Base-by-base conservation (phyloP, 2,329 filamentous ascomycete species). In the Lanzia echinophila region DNA sequence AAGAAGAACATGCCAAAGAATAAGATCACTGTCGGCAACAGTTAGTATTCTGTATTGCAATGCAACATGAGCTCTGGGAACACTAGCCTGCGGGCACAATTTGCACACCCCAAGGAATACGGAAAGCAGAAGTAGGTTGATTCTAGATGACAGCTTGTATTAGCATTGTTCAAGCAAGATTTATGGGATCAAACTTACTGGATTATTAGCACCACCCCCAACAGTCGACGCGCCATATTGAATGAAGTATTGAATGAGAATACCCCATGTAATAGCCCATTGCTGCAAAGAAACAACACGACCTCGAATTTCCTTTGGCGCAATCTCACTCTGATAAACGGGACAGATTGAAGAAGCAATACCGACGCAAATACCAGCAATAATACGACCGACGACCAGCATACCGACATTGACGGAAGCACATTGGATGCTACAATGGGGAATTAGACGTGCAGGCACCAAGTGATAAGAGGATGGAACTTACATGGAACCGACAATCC, bases 361-460 rank as follows among this genome's bases (percentile, higher is more conserved):
- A 56, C 87, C 88, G 53, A 90, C 84, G 54, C 83, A 83, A 60
- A 90, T 64, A 41, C 87, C 87, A 58, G 86, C 84, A 67, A 90
- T 80, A 58, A 86, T 72, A 58, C 88, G 82, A 3, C 87, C 87
- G 2, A 79, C 79, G 56, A 87, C 81, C 17, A 91, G 76, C 84
- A 90, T 88, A 28, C 73, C 76, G 53, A 86, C 81, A 66, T 83
- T 78, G 58, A 84, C 77, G 3, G 81, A 72, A n/a, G 81, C 77
- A 50, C 75, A 79, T 55, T 79, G 74, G 57, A 86, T 78, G 54
- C 81, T 79, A 55, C 24, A 70, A 77, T 12, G 28, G 17, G 17
- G 17, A 19, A 24, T 53, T 34, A 53, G 36, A 19, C 12, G 5
- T 24, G 45, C 22, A 28, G 15, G 3, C 22, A 1, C 24, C 20